These are phyloP conservation scores for Escovopsis weberi DNA, from an alignment of 2,329 filamentous ascomycete genomes.

Conservation along the genomic window DNA sequence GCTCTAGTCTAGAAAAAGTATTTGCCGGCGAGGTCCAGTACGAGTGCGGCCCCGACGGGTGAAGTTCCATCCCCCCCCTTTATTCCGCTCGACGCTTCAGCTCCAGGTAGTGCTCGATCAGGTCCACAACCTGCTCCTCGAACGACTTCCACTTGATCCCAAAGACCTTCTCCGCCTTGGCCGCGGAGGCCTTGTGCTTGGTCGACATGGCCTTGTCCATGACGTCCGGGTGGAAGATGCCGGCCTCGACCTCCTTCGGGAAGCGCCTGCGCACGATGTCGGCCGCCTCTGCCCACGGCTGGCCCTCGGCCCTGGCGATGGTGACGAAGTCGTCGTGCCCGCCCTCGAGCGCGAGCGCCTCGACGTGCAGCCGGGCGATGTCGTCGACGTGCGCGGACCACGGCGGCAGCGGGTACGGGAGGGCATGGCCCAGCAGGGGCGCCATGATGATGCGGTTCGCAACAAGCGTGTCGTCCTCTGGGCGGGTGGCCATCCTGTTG, in stretches of 20 bases:
- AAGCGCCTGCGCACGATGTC: not conserved
- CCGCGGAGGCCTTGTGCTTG: slow-evolving; percentile 9
- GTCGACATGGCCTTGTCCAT: not conserved
- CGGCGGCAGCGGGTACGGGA: slow-evolving; percentile 2
- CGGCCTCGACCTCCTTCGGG: not conserved
- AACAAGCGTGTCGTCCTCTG: not conserved
- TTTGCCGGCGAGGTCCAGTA: too few species aligned
- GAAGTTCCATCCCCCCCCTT: too few species aligned
- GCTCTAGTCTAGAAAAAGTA: too few species aligned
- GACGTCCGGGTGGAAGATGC: not conserved
- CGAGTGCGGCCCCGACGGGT: too few species aligned
- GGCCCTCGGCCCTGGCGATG: not conserved
- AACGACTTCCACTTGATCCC: slow-evolving; percentile 16
- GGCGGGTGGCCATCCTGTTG: slow-evolving; percentile 13
- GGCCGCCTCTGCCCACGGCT: not conserved
- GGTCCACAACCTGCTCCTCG: slow-evolving; percentile 20
- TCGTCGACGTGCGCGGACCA: slow-evolving; percentile 7
- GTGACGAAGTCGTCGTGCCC: slow-evolving; percentile 2
- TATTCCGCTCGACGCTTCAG: not conserved
- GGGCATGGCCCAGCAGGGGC: not conserved
- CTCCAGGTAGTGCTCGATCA: slow-evolving; percentile 18
- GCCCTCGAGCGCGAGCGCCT: not conserved
- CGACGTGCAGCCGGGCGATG: slow-evolving; percentile 4
- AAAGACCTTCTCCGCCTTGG: slow-evolving; percentile 17
- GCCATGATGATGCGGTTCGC: not conserved